Evolutionary conservation across 2,329 filamentous ascomycete genomes (phyloP), one percentile per base, ranked within the genome.

Genomic region (Aspergillus vadensis): DNA sequence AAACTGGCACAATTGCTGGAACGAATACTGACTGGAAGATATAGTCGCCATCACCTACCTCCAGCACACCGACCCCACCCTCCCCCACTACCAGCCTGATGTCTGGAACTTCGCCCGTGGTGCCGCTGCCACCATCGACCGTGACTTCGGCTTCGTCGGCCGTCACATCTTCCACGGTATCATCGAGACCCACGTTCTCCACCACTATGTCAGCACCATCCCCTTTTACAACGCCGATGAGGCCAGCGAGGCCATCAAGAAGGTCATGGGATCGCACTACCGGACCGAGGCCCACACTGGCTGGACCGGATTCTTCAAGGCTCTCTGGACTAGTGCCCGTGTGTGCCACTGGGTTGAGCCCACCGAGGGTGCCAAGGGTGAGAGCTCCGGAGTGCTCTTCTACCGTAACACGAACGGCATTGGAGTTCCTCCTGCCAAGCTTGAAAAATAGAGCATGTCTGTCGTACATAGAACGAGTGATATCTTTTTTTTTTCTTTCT

Each of bases 321-420:
- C 91, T 69, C 80, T 99, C 76, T 99, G 88, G 86, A 89, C 81
- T 68, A 91, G 86, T 70, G 87, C 91, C 47, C 88, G 95, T 63
- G 87, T 85, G 87, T 99, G 95, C 86, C 92, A 98, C 79, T 99
- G 92, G 91, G 93, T 99, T 65, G 95, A 99, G 87, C 92, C 93
- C 58, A 92, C 87, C 72, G 90, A 87, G 70, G 91, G 87, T 57
- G 91, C 92, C 54, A 79, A 87, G 74, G 94, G 92, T 36, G 88
- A 93, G 70, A 89, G 88, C 75, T 90, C 92, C 82, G 88, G 90
- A 63, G 89, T 99, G 30, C 79, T 96, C 58, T 97, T 99, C 86
- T 99, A 91, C 89, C 88, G 94, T 74, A 99, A 99, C 85, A 85
- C 85, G 70, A 99, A 98, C 80, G 91, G 91, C 19, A 81, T 96